These are phyloP conservation scores for Litchi chinensis DNA, from an alignment of 345 rosid species.

Conservation along the genomic window DNA sequence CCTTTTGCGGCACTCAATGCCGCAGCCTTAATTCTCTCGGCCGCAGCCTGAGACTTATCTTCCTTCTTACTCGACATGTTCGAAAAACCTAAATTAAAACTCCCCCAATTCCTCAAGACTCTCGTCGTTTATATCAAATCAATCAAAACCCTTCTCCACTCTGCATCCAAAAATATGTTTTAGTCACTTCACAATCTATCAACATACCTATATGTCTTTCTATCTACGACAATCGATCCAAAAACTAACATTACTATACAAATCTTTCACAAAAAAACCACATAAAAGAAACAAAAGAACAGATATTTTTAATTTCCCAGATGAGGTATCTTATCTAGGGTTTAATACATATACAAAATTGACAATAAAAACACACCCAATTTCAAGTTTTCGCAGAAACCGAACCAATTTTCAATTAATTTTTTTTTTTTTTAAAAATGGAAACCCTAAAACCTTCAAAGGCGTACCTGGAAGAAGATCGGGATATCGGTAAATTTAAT, in stretches of 20 bases:
- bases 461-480: background rate
- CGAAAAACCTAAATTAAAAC: conserved; percentile 1
- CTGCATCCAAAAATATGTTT: conserved; percentile 9
- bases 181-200: background rate
- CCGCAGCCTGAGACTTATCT: conserved; percentile 87
- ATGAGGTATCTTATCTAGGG: background rate
- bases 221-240: background rate
- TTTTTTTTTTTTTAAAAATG: background rate
- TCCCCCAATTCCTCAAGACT: background rate
- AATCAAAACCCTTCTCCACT: background rate
- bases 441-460: background rate
- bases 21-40: conserved; percentile 92
- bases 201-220: background rate
- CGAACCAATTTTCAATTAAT: background rate
- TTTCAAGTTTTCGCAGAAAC: background rate
- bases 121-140: background rate
- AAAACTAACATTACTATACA: background rate
- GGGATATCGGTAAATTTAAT: background rate
- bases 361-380: background rate
- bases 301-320: background rate
- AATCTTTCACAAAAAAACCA: background rate
- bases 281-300: background rate
- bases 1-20: conserved; percentile 89
- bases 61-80: conserved; percentile 88
- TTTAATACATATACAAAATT: background rate